Percentiles rank a stretch among this genome's conserved stretches.
These are phyloP conservation scores for Dictyostelium purpureum DNA, from an alignment of 78 protist genomes.

Conservation along the genomic window DNA sequence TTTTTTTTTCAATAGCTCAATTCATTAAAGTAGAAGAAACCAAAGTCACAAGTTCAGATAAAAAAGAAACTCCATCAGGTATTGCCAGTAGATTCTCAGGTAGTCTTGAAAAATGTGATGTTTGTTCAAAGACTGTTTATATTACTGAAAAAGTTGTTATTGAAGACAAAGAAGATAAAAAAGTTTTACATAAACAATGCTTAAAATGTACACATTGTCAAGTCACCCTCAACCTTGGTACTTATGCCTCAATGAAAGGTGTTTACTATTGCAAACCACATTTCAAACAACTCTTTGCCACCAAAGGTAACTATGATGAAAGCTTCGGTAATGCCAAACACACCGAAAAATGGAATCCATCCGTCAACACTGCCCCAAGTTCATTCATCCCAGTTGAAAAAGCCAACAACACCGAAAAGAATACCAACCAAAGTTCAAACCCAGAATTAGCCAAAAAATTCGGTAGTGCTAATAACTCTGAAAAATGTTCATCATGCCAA, in stretches of 20 bases:
- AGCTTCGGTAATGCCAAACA: not conserved
- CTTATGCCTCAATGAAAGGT: slow-evolving; percentile 78
- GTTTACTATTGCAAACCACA: slow-evolving; percentile 82
- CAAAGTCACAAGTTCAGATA: slow-evolving; percentile 21
- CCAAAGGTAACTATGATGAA: slow-evolving; percentile 53
- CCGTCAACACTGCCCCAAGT: not conserved
- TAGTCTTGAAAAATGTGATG: slow-evolving; percentile 22
- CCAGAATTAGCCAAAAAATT: slow-evolving; percentile 79
- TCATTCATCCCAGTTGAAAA: slow-evolving; percentile 69
- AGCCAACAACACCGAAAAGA: not conserved
- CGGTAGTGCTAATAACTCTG: not conserved
- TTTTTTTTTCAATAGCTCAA: not conserved
- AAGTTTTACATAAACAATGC: slow-evolving; percentile 72
- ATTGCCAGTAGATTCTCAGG: slow-evolving; percentile 20
- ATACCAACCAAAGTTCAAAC: slow-evolving; percentile 43
- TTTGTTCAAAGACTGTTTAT: slow-evolving; percentile 36
- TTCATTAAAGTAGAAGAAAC: slow-evolving; percentile 59
- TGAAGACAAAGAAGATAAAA: slow-evolving; percentile 54
- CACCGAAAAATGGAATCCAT: slow-evolving; percentile 41
- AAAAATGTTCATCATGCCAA: slow-evolving; percentile 60
- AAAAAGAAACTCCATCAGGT: slow-evolving; percentile 50
- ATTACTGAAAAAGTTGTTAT: slow-evolving; percentile 29
- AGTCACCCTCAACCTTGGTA: slow-evolving; percentile 59
- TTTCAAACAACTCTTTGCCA: slow-evolving; percentile 77
- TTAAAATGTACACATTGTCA: slow-evolving; percentile 62